These are phyloP conservation scores for Debaryomyces udenii DNA, from an alignment of 1,139 yeast species.

Conservation along the genomic window DNA sequence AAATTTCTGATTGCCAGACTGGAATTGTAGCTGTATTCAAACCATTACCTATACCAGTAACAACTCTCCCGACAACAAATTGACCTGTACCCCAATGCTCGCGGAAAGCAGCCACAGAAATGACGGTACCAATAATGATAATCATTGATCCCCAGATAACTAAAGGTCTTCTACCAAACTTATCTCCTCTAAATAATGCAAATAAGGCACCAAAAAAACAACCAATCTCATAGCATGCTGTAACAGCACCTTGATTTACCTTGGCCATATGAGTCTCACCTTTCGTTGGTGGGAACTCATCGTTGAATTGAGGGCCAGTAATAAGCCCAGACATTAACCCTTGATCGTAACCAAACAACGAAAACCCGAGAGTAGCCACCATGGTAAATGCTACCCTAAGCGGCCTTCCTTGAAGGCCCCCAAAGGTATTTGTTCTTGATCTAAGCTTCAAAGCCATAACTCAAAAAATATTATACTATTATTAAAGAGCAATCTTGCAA, in stretches of 20 bases:
- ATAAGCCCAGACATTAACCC: slow-evolving; percentile 76
- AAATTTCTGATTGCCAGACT: slow-evolving; percentile 40
- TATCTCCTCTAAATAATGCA: slow-evolving; percentile 41
- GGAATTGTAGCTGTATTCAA: slow-evolving; percentile 43
- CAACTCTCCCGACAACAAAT: slow-evolving; percentile 49
- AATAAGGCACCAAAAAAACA: slow-evolving; percentile 70
- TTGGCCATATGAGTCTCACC: slow-evolving; percentile 36
- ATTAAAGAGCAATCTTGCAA: no score
- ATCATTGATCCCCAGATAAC: slow-evolving; percentile 42
- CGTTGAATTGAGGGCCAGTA: slow-evolving; percentile 59
- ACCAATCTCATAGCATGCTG: slow-evolving; percentile 74
- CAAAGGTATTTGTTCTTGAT: slow-evolving; percentile 40
- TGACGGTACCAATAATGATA: slow-evolving; percentile 46
- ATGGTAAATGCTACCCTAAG: slow-evolving; percentile 50
- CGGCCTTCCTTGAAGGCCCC: slow-evolving; percentile 50
- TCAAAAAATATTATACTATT: no score
- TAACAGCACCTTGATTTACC: slow-evolving; percentile 67
- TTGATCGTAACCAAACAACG: slow-evolving; percentile 74
- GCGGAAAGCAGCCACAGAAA: slow-evolving; percentile 52
- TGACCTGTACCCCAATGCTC: slow-evolving; percentile 56
- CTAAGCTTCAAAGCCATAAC: slow-evolving; percentile 7
- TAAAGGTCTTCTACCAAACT: slow-evolving; percentile 49
- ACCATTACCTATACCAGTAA: slow-evolving; percentile 48
- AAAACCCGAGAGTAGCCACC: slow-evolving; percentile 65
- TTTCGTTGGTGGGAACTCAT: slow-evolving; percentile 58